Percentiles rank a stretch among this genome's conserved stretches.
phyloP scores from a whole-genome alignment of 352 stramenopile genomes.

The Globisporangium takayamanum region DNA sequence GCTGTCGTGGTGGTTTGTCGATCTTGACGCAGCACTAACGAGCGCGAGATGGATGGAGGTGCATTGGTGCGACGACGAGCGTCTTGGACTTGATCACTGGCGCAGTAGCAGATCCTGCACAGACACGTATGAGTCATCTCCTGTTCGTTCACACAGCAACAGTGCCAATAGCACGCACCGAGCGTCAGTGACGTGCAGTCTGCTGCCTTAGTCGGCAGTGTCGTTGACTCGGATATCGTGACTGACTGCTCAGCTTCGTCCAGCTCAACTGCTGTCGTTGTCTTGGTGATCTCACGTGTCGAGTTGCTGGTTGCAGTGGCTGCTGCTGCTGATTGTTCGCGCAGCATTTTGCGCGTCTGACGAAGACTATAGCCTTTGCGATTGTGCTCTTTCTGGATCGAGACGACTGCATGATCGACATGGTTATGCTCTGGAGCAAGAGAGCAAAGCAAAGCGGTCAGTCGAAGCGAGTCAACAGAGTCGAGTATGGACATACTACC shows the following conservation, averaged over 20 bases:
- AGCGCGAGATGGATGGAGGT: background rate
- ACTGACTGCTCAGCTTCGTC: background rate
- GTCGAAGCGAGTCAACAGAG: background rate
- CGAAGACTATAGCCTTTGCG: conserved; percentile 64
- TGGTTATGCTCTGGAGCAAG: too few species aligned
- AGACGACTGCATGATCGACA: background rate
- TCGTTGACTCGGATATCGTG: too few species aligned
- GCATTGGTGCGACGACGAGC: background rate
- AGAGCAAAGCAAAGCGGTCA: too few species aligned
- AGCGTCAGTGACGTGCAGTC: too few species aligned
- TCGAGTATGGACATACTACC: background rate
- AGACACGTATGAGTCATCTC: too few species aligned
- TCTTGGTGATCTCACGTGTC: background rate
- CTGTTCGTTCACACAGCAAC: too few species aligned
- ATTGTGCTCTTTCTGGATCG: conserved; percentile 58
- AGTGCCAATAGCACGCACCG: too few species aligned
- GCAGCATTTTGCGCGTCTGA: conserved; percentile 42
- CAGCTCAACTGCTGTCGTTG: background rate
- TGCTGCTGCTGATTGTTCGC: conserved; percentile 13
- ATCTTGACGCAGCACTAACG: background rate
- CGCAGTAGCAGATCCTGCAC: background rate
- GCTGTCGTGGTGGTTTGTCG: background rate
- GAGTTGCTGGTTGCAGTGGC: background rate
- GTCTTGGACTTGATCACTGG: background rate
- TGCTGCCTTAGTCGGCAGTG: too few species aligned